These are phyloP conservation scores for Dendrobium catenatum DNA, from an alignment of 106 monocot genomes.

Conservation along the genomic window DNA sequence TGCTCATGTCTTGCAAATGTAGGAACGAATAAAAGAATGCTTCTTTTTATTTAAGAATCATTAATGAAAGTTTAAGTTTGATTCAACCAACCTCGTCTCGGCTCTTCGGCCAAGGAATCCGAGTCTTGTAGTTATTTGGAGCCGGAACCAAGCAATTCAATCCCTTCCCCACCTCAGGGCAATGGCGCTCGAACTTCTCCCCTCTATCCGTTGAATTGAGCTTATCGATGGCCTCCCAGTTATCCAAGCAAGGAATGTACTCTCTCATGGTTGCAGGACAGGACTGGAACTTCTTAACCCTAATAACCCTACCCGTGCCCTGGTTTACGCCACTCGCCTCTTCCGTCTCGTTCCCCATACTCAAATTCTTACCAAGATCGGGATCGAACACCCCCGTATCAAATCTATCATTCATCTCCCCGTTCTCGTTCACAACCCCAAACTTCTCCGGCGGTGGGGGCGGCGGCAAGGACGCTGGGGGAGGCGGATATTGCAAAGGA, in stretches of 20 bases:
- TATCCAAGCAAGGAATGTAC: conserved; percentile 92
- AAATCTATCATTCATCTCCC: conserved; percentile 62
- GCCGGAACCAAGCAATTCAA: conserved; percentile 65
- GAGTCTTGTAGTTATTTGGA: conserved; percentile 65
- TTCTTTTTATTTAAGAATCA: neutral
- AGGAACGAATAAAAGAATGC: neutral
- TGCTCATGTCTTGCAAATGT: neutral
- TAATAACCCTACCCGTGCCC: conserved; percentile 11
- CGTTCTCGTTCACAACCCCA: conserved; percentile 74
- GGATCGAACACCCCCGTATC: conserved; percentile 32
- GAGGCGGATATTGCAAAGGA: neutral
- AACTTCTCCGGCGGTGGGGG: conserved; percentile 39
- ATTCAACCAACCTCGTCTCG: conserved; percentile 60
- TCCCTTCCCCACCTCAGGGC: conserved; percentile 40
- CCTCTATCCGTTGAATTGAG: conserved; percentile 64
- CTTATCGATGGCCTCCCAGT: conserved; percentile 52
- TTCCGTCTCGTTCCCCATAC: conserved; percentile 7
- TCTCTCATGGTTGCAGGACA: conserved; percentile 63
- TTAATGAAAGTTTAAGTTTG: neutral
- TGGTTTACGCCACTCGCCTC: neutral
- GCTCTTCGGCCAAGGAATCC: conserved; percentile 83
- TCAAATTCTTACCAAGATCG: conserved; percentile 24
- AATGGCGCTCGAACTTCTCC: conserved; percentile 78
- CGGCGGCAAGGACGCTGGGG: conserved; percentile 18
- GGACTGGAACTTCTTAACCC: conserved; percentile 37